These are phyloP conservation scores for Mycena sanguinolenta DNA, from an alignment of 768 basidiomycete genomes.

Conservation along the genomic window DNA sequence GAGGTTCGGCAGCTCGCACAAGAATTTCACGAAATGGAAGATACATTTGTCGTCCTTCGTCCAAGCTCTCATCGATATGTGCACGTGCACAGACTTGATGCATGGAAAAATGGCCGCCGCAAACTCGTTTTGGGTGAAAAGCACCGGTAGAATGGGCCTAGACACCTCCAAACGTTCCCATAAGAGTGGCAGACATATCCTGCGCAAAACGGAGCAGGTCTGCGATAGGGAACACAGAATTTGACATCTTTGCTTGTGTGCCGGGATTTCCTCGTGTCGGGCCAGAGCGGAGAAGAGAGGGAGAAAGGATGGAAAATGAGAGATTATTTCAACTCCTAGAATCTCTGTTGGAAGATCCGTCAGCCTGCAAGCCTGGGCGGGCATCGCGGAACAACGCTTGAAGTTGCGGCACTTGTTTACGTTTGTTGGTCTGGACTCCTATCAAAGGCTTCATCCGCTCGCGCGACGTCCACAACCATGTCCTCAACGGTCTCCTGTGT, in stretches of 20 bases:
- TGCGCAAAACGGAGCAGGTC: background rate
- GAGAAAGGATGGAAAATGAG: background rate
- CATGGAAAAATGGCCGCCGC: conserved; percentile 7
- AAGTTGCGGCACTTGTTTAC: no score
- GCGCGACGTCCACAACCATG: no score
- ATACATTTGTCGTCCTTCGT: background rate
- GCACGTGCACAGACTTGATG: conserved; percentile 27
- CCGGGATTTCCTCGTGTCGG: background rate
- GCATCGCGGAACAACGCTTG: no score
- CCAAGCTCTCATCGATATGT: conserved; percentile 15
- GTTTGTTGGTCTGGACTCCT: no score
- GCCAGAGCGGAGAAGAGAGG: background rate
- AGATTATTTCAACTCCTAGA: conserved; percentile 3
- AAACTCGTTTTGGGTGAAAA: background rate
- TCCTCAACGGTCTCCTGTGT: no score
- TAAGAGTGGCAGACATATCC: background rate
- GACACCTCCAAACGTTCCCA: conserved; percentile 12
- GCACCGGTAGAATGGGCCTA: background rate
- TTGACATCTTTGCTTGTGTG: background rate
- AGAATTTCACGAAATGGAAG: conserved; percentile 16
- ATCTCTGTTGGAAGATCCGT: background rate
- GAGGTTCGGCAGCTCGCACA: conserved; percentile 15
- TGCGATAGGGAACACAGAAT: conserved; percentile 1
- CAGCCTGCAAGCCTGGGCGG: background rate
- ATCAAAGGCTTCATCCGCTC: no score